Evolutionary conservation across 331 rosid species (phyloP), one percentile per base, ranked within the genome.

Genomic region (Rosa hybrid): DNA sequence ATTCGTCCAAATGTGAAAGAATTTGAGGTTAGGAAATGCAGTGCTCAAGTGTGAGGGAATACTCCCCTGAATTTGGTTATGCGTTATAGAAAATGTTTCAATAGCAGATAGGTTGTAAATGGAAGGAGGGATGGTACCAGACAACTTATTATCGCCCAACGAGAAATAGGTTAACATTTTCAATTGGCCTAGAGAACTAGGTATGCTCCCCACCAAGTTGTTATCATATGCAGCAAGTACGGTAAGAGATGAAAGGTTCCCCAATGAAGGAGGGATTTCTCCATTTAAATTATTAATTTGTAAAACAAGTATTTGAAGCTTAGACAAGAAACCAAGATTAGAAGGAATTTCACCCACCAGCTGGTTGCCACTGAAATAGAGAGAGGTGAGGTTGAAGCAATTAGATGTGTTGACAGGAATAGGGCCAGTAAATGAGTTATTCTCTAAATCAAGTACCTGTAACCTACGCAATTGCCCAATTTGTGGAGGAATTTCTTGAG

Each of bases 181-280:
- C 60, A 77, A 2, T 34, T 20, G 44, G 44, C 85, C 74, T 17
- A 76, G 46, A 10, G 60, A 41, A 42, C 30, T 77, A n/a, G 78
- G 85, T 21, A 77, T 48, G 17, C 7, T 12, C 21, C 85, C 85
- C n/a, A 54, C 80, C 42, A 76, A 34, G 5, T 25, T 16, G 11
- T 81, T 81, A 5, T 0, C 27, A 18, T 27, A 27, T 27, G 5
- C 0, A 17, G 59, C 0, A 59, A 72, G 27, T 39, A 1, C 1
- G 6, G 3, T 13, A 25, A 81, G 84, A 13, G 77, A 68, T 45
- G 84, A 68, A 45, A 76, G 23, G 25, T 81, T 81, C 17, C 78
- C 78, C 12, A 82, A 54, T 23, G 79, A 41, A 3, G 74, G 39
- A 14, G 78, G 78, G 4, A 77, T 57, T 2, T 14, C 25, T 57